A percentile compares a stretch with the other conserved stretches of the same genome.
phyloP scores from a whole-genome alignment of 257 asterid species.

The Phtheirospermum japonicum region DNA sequence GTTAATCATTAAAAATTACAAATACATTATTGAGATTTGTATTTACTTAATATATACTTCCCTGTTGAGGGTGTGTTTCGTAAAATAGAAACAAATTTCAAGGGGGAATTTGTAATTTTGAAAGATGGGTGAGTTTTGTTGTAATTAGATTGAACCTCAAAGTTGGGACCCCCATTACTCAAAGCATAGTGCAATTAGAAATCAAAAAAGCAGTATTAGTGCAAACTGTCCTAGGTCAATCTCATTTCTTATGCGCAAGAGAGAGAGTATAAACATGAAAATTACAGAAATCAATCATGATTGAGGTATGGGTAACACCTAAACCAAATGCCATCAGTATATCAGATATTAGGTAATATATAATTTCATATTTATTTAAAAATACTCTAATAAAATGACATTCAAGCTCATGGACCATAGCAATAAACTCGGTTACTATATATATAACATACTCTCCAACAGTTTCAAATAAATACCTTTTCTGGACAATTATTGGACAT shows the following conservation, averaged over 20 bases:
- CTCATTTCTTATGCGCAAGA: constrained; percentile 14
- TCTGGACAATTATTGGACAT: constrained; percentile 52
- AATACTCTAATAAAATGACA: no score
- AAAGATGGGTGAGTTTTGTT: no score
- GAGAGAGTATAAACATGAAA: no score
- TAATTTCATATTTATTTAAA: no score
- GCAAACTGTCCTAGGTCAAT: not conserved
- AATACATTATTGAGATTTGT: not conserved
- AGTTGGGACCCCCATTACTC: no score
- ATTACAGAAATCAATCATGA: no score
- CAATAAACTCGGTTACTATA: not conserved
- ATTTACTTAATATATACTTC: no score
- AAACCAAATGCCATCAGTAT: no score
- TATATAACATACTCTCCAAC: not conserved
- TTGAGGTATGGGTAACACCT: no score
- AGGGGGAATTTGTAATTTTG: not conserved
- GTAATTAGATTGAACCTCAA: not conserved
- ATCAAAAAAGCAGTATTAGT: no score
- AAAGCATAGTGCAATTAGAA: no score
- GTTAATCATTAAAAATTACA: not conserved
- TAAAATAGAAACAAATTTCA: not conserved
- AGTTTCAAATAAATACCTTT: constrained; percentile 46
- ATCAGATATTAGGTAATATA: no score
- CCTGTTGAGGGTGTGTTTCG: not conserved
- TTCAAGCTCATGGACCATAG: not conserved